phyloP scores from a whole-genome alignment of 2,329 filamentous ascomycete genomes.

The Botrytis deweyae region DNA sequence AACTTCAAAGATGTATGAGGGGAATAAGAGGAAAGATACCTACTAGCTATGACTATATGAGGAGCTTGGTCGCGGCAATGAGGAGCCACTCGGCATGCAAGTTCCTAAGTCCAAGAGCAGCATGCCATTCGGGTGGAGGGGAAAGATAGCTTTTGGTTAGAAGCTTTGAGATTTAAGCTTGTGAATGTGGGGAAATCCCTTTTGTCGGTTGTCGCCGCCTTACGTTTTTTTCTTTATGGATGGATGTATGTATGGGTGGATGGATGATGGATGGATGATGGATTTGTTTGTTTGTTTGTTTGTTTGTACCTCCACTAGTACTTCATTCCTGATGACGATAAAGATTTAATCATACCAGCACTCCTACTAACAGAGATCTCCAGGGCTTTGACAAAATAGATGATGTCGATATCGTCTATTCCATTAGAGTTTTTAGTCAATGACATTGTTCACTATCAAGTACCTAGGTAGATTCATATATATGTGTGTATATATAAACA shows the following conservation, averaged over 20 bases:
- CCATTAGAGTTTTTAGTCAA: background rate
- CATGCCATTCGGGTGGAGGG: slow-evolving; percentile 21
- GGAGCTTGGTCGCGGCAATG: slow-evolving; percentile 17
- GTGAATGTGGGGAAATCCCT: slow-evolving; percentile 21
- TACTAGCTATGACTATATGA: slow-evolving; percentile 12
- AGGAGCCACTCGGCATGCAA: slow-evolving; percentile 14
- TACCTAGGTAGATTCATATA: background rate
- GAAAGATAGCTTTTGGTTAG: slow-evolving; percentile 15
- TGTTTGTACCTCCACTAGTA: background rate
- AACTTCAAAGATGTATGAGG: background rate
- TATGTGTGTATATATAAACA: background rate
- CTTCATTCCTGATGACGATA: slow-evolving; percentile 7
- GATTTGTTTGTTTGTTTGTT: background rate
- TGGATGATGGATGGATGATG: no score
- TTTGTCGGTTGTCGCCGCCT: slow-evolving; percentile 17
- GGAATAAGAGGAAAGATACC: background rate
- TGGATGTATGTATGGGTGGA: no score
- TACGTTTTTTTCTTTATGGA: background rate
- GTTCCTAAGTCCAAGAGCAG: slow-evolving; percentile 2
- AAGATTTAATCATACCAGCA: background rate
- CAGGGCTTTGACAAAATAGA: background rate
- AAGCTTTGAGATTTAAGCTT: background rate
- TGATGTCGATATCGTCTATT: slow-evolving; percentile 11
- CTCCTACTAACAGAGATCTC: background rate
- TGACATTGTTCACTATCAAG: background rate